A percentile compares a stretch with the other conserved stretches of the same genome.
These are phyloP conservation scores for Vitis hybrid DNA, from an alignment of 177 flowering plant species.

Conservation along the genomic window DNA sequence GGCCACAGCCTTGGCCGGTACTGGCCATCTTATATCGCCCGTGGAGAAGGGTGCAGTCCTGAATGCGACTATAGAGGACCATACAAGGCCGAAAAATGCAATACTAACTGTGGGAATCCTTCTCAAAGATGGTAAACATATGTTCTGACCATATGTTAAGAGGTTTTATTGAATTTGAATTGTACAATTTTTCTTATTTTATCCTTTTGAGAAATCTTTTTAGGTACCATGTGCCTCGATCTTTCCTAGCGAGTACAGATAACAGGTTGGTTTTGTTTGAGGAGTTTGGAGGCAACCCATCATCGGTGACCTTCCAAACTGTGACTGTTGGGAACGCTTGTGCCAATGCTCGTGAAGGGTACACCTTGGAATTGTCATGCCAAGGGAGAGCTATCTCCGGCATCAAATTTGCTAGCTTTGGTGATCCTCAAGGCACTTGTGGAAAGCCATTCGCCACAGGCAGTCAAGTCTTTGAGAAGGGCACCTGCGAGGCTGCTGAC, in stretches of 20 bases:
- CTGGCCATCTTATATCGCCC: slow-evolving; percentile 36
- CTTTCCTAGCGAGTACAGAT: slow-evolving; percentile 13
- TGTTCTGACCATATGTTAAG: background rate
- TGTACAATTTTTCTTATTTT: no score
- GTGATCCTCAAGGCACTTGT: slow-evolving; percentile 29
- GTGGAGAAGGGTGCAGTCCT: slow-evolving; percentile 15
- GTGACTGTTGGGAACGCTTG: slow-evolving; percentile 22
- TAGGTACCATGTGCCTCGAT: slow-evolving; percentile 52
- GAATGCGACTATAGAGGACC: slow-evolving; percentile 37
- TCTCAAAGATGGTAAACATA: slow-evolving; percentile 41
- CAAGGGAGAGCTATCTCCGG: slow-evolving; percentile 21
- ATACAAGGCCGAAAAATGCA: slow-evolving; percentile 25
- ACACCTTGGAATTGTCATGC: slow-evolving; percentile 34
- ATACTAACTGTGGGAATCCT: slow-evolving; percentile 37
- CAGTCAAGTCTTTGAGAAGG: slow-evolving; percentile 13
- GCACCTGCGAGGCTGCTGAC: slow-evolving; percentile 19
- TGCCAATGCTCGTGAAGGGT: slow-evolving; percentile 28
- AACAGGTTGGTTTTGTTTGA: slow-evolving; percentile 45
- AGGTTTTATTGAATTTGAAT: no score
- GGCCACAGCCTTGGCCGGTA: slow-evolving; percentile 47
- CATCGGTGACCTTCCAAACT: slow-evolving; percentile 25
- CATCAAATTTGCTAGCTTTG: slow-evolving; percentile 44
- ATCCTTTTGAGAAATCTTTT: no score
- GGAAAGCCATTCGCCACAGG: slow-evolving; percentile 11
- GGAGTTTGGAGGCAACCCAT: slow-evolving; percentile 56